Percentiles rank a stretch among this genome's conserved stretches.
Conservation (phyloP, 768 basidiomycete genomes). For the Crepidotus variabilis region DNA sequence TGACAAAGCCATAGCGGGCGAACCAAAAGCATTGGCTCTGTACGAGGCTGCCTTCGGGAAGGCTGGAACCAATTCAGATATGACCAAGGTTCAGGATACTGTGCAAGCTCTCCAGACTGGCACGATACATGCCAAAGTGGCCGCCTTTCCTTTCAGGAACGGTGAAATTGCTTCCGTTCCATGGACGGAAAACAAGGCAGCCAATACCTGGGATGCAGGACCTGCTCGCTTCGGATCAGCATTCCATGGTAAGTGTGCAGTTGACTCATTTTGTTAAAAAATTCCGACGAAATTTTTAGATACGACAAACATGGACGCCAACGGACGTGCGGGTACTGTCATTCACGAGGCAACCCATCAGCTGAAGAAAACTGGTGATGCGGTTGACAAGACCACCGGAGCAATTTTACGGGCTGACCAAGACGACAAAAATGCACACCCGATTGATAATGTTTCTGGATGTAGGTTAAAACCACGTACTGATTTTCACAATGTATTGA, state of each 20-base stretch:
- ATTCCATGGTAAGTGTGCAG: not conserved
- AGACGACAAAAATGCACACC: not conserved
- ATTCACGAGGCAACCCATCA: slow-evolving; percentile 9
- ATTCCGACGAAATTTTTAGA: not conserved
- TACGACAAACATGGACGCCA: not conserved
- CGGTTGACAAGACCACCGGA: not conserved
- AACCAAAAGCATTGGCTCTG: not conserved
- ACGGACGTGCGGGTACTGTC: slow-evolving; percentile 2
- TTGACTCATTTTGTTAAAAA: not conserved
- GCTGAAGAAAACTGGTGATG: slow-evolving; percentile 2
- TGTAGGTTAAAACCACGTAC: not conserved
- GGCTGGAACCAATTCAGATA: not conserved
- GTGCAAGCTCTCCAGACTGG: not conserved
- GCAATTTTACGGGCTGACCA: not conserved
- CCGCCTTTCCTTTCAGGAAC: not conserved
- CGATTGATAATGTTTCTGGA: not conserved
- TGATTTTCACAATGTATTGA: too few species aligned
- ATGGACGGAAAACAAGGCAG: not conserved
- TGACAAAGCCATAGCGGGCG: not conserved
- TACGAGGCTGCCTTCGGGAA: not conserved
- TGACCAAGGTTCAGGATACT: not conserved
- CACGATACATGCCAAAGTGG: not conserved
- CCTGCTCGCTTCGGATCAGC: not conserved
- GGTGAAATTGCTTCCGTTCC: slow-evolving; percentile 1
- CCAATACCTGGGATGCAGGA: not conserved